Percentiles rank a stretch among this genome's conserved stretches.
phyloP scores from a whole-genome alignment of 495 filamentous ascomycete species.

The Aspergillus asperescens region DNA sequence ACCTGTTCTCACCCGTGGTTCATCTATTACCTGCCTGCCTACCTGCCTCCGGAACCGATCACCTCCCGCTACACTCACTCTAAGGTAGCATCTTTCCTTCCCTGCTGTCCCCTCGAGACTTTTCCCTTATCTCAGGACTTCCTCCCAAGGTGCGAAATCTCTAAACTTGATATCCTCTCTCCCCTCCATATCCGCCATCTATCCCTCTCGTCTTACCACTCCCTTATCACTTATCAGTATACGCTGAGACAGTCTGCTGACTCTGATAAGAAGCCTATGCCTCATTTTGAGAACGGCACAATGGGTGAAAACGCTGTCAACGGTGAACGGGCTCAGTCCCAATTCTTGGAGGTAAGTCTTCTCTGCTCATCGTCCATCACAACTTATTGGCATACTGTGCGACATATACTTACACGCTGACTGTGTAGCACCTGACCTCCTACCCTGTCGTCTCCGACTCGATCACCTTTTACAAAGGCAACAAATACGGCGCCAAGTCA shows the following conservation, averaged over 20 bases:
- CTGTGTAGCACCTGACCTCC: constrained; percentile 65
- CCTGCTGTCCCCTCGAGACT: background rate
- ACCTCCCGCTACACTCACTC: constrained; percentile 3
- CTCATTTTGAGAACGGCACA: constrained; percentile 38
- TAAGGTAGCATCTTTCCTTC: constrained; percentile 8
- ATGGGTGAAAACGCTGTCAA: constrained; percentile 54
- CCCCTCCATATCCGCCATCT: background rate
- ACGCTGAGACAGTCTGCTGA: background rate
- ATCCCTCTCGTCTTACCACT: background rate
- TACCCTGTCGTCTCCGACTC: constrained; percentile 82
- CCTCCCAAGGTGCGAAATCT: background rate
- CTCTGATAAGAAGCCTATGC: constrained; percentile 29
- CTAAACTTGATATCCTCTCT: background rate
- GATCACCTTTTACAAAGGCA: constrained; percentile 69
- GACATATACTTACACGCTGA: constrained; percentile 3
- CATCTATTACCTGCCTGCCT: constrained; percentile 7
- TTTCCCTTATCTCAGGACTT: background rate
- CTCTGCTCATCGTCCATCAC: background rate
- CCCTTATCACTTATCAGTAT: background rate
- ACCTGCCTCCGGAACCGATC: constrained; percentile 8
- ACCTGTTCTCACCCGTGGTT: constrained; percentile 7
- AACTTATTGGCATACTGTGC: background rate
- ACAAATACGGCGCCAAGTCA: constrained; percentile 75
- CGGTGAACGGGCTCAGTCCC: constrained; percentile 60
- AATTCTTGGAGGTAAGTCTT: constrained; percentile 59